Evolutionary conservation across 192 early-diverging fungal species (phyloP), one percentile per base, ranked within the genome.

Genomic region (Backusella parvicylindrica): DNA sequence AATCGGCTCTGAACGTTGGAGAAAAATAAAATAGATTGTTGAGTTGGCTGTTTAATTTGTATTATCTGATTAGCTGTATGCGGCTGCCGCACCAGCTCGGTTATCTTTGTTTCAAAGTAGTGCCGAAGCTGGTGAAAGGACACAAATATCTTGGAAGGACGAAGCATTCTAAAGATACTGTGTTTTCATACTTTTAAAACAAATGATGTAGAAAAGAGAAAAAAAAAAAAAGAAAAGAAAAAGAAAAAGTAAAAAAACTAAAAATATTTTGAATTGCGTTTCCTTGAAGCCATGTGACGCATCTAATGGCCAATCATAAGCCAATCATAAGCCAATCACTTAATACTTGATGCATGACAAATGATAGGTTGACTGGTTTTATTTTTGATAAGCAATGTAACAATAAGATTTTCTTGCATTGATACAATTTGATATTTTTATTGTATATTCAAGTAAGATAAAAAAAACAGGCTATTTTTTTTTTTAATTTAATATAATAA

Each of bases 71-170:
- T 37, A 32, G 47, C 31, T 53, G 74, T 43, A 49, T 68, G 64
- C 23, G 37, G 23, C 1, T 35, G 38, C 68, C n/a, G 33, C n/a
- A 72, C 47, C 77, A 78, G 64, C 65, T 78, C 77, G 2, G 71
- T 66, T 33, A 78, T 31, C 31, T 67, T 66, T 26, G 33, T 36
- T 31, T 78, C 71, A 32, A 78, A 33, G 64, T 66, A 78, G 21
- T 72, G 71, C 56, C 77, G 71, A 23, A 78, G 71, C 64, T 78
- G 77, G 33, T 78, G 77, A 56, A 78, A 67, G 18, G 68, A 60
- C 43, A 50, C 65, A 68, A 78, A 78, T 50, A 78, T 21, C 64
- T 78, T 78, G 28, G 70, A 64, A 37, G 77, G 77, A 32, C 77
- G 28, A 63, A 73, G 28, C 65, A 78, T 73, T 40, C 26, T 41